Conservation (phyloP, 1,139 yeast genomes). For the Taphrina flavorubra region DNA sequence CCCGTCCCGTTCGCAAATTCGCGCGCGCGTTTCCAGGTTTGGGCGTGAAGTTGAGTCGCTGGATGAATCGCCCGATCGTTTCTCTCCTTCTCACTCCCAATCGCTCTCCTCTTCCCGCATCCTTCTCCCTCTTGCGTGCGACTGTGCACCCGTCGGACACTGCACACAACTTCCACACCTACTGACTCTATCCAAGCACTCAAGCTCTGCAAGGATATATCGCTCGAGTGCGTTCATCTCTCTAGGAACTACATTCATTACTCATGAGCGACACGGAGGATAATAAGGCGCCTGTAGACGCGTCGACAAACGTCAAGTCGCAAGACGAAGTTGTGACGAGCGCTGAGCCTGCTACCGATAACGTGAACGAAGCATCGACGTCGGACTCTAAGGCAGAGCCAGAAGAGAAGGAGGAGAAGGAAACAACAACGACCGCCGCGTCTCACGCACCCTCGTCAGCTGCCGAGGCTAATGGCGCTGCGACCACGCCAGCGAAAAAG, state of each 20-base stretch:
- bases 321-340: background rate
- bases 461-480: background rate
- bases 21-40: background rate
- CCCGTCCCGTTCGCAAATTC: background rate
- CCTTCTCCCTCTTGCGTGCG: background rate
- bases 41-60: background rate
- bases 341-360: background rate
- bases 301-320: constrained; percentile 9
- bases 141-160: background rate
- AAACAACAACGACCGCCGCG: too few relatives aligned
- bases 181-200: background rate
- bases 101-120: background rate
- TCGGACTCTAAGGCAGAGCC: constrained; percentile 2
- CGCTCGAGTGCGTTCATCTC: too few relatives aligned
- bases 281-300: constrained; percentile 4
- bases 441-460: background rate
- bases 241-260: background rate
- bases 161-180: background rate
- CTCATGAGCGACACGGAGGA: constrained; percentile 23
- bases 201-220: background rate
- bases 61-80: background rate
- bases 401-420: background rate
- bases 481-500: constrained; percentile 16
- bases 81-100: background rate
- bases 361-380: background rate